phyloP scores from a whole-genome alignment of 345 rosid genomes.

The Citropsis articulata region DNA sequence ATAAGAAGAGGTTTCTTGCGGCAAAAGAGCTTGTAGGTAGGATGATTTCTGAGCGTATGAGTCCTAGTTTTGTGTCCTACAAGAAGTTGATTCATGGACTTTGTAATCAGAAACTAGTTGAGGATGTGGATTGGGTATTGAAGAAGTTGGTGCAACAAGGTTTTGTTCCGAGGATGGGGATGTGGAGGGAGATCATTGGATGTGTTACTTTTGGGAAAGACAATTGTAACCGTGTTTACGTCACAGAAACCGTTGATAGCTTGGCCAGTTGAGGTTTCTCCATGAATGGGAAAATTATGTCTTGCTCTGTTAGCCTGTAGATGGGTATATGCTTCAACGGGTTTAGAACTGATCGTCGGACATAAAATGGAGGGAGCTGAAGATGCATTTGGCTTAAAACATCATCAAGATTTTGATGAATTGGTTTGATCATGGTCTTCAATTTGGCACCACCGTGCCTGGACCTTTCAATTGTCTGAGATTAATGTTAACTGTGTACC shows the following conservation, averaged over 20 bases:
- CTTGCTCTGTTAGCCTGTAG: background rate
- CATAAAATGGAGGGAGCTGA: background rate
- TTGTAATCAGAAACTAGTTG: constrained; percentile 38
- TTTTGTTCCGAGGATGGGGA: constrained; percentile 73
- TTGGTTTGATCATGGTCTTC: background rate
- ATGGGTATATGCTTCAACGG: background rate
- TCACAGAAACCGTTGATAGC: constrained; percentile 22
- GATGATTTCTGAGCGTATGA: constrained; percentile 54
- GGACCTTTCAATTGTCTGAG: background rate
- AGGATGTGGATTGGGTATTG: constrained; percentile 70
- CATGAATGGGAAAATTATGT: background rate
- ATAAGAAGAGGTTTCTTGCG: constrained; percentile 46
- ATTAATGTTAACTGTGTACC: no score
- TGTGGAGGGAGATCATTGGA: constrained; percentile 53
- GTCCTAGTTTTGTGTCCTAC: constrained; percentile 67
- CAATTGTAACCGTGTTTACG: background rate
- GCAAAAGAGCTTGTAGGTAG: constrained; percentile 50
- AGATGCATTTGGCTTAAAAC: background rate
- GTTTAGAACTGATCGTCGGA: background rate
- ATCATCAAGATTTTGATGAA: background rate
- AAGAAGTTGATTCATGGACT: constrained; percentile 64
- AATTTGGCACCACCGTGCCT: background rate
- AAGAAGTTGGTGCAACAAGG: constrained; percentile 74
- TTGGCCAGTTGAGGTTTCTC: background rate
- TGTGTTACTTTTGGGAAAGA: constrained; percentile 28